Evolutionary conservation across 1,284 basidiomycete species (phyloP).

Genomic region (Naganishia sp.): DNA sequence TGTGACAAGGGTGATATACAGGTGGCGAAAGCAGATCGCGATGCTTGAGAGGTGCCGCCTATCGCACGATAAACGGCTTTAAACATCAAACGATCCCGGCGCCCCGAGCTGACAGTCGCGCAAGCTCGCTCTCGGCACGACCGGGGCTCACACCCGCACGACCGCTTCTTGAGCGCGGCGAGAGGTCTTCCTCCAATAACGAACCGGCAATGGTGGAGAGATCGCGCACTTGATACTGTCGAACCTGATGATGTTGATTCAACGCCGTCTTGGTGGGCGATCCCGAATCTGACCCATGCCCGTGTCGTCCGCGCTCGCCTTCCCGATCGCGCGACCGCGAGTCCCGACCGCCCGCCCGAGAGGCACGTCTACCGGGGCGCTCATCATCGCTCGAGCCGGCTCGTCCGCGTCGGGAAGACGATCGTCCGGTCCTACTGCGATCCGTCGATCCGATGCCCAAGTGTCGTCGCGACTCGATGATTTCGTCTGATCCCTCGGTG

Average conservation of each 20-base stretch:
- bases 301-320: not conserved
- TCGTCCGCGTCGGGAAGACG: constrained; percentile 12
- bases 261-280: not conserved
- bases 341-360: constrained; percentile 2
- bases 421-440: constrained; percentile 11
- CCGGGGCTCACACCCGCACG: not conserved
- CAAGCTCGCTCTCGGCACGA: not conserved
- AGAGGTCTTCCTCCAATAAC: constrained; percentile 6
- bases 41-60: constrained; percentile 14
- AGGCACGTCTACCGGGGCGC: not conserved
- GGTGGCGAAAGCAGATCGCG: no score
- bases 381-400: constrained; percentile 22
- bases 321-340: constrained; percentile 16
- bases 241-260: constrained; percentile 1
- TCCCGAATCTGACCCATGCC: not conserved
- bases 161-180: not conserved
- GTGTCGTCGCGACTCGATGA: constrained; percentile 13
- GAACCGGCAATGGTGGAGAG: constrained; percentile 32
- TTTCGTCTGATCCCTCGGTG: constrained; percentile 2
- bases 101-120: not conserved
- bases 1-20: constrained; percentile 3
- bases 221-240: constrained; percentile 4
- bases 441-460: constrained; percentile 12
- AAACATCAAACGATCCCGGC: constrained; percentile 23
- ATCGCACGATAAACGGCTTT: constrained; percentile 22